Percentiles rank a stretch among this genome's conserved stretches.
These are phyloP conservation scores for Eutrema yunnanense DNA, from an alignment of 345 rosid genomes.

Conservation along the genomic window DNA sequence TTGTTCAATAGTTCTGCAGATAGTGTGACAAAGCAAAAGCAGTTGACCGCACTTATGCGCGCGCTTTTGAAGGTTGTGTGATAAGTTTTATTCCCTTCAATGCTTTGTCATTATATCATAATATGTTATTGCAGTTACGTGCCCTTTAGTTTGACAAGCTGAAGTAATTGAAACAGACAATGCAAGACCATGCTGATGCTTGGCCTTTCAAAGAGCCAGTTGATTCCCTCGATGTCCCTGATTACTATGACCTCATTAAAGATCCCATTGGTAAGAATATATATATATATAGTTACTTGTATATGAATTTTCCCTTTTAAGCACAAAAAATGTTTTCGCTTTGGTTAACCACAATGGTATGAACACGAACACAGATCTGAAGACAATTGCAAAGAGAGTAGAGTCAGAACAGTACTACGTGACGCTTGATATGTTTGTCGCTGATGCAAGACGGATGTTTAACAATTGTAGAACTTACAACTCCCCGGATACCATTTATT, in stretches of 20 bases:
- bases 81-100: background rate
- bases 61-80: conserved; percentile 79
- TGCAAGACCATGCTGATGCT: conserved; percentile 93
- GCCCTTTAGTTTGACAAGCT: background rate
- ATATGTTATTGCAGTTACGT: background rate
- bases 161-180: conserved; percentile 49
- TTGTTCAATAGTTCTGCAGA: conserved; percentile 50
- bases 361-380: conserved; percentile 61
- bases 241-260: conserved; percentile 94
- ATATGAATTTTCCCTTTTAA: background rate
- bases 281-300: background rate
- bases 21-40: conserved; percentile 57
- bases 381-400: conserved; percentile 84
- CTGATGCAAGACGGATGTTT: conserved; percentile 95
- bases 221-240: conserved; percentile 92
- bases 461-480: conserved; percentile 84
- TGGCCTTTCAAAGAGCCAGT: conserved; percentile 99
- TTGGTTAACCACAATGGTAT: background rate
- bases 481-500: conserved; percentile 90
- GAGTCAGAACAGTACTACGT: conserved; percentile 94
- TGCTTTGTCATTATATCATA: background rate
- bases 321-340: background rate
- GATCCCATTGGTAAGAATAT: conserved; percentile 89
- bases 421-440: conserved; percentile 91
- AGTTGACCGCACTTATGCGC: conserved; percentile 76